A percentile compares a stretch with the other conserved stretches of the same genome.
Conservation (phyloP, 768 basidiomycete species). For the Boletellus ananiceps region DNA sequence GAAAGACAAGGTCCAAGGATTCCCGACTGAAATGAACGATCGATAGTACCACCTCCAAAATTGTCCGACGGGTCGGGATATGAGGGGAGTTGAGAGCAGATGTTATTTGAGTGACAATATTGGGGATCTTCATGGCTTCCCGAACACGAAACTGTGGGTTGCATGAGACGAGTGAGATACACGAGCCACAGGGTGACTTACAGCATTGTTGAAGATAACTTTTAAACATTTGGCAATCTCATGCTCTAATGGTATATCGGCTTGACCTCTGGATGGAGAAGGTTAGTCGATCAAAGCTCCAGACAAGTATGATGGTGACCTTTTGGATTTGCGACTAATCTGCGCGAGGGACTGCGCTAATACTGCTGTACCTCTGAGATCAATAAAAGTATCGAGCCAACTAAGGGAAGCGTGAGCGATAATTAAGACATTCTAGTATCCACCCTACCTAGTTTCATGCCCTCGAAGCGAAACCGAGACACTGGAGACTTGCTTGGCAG, state of each 20-base stretch:
- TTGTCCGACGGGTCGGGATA: slow-evolving; percentile 69
- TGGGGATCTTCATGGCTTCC: slow-evolving; percentile 69
- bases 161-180: slow-evolving; percentile 7
- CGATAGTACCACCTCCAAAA: slow-evolving; percentile 77
- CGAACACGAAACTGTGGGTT: slow-evolving; percentile 52
- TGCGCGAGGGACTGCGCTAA: slow-evolving; percentile 74
- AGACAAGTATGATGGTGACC: slow-evolving; percentile 39
- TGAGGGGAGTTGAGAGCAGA: slow-evolving; percentile 80
- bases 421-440: background rate
- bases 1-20: slow-evolving; percentile 62
- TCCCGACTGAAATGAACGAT: slow-evolving; percentile 63
- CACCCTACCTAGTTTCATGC: slow-evolving; percentile 67
- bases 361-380: slow-evolving; percentile 78
- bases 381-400: slow-evolving; percentile 77
- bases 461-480: slow-evolving; percentile 76
- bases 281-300: background rate
- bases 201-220: slow-evolving; percentile 68
- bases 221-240: slow-evolving; percentile 87
- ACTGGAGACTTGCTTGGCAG: slow-evolving; percentile 71
- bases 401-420: slow-evolving; percentile 37
- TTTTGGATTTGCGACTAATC: slow-evolving; percentile 66
- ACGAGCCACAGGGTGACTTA: slow-evolving; percentile 29
- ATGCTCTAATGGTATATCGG: slow-evolving; percentile 72
- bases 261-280: slow-evolving; percentile 24
- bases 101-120: slow-evolving; percentile 73